Base-by-base conservation (phyloP, 331 rosid genomes). In the Malus hybrid region DNA sequence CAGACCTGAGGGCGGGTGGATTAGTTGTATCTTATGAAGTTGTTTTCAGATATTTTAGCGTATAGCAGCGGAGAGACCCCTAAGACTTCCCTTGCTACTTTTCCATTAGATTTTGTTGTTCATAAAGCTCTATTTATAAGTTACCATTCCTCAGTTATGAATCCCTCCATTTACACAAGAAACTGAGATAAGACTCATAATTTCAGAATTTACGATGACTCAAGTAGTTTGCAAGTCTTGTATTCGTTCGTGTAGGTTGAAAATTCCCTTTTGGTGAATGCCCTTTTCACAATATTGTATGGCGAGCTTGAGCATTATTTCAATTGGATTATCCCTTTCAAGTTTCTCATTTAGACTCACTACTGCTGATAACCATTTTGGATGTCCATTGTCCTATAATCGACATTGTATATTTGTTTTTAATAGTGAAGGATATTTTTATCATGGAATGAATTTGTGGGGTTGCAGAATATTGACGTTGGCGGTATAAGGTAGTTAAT, bases 361-460 rank as follows among this genome's bases (percentile, higher is more conserved):
- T 59, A 6, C 28, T 59, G 6, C 69, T 16, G 32, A 1, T 10
- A 4, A 24, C 42, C 28, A 60, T 6, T 24, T 61, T 61, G 29
- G 12, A 24, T 68, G 24, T 68, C 46, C 28, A n/a, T 24, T 28
- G 6, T 18, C 7, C 36, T 20, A 29, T 28, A 14, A 44, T 29
- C 1, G 44, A 4, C 29, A 73, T 62, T 48, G 52, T 70, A 16
- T 34, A 34, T 59, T 61, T 27, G n/a, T 16, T 31, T 69, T 19
- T 32, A 63, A 48, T n/a, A 27, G 76, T 28, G 70, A 27, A 34
- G 16, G 4, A 56, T 39, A 20, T 57, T 57, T 67, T 62, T 11
- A 60, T 69, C 18, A 44, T 22, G 4, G 6, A 31, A 75, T 71
- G 76, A 78, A 81, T 76, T 68, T 61, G 63, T n/a, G 24, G 48